Percentiles rank a stretch among this genome's conserved stretches.
Evolutionary conservation across 2,329 filamentous ascomycete species (phyloP).

Genomic region (Diplocarpon mali): DNA sequence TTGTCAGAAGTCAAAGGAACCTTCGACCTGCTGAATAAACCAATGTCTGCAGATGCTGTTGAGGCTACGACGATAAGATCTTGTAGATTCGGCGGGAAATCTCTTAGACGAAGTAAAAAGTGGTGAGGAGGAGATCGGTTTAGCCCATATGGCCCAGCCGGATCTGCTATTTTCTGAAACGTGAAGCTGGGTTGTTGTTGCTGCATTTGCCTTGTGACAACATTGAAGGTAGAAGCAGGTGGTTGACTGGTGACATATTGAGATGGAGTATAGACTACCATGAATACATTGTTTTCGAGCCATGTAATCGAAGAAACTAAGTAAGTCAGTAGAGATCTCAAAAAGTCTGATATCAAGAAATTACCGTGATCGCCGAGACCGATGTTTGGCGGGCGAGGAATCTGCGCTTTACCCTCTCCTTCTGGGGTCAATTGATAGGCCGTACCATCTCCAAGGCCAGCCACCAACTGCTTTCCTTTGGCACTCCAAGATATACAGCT

Average conservation of each 20-base stretch:
- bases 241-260: conserved; percentile 40
- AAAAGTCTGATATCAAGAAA: conserved; percentile 21
- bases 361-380: conserved; percentile 54
- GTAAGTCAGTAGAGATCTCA: conserved; percentile 21
- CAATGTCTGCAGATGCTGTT: conserved; percentile 68
- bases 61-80: conserved; percentile 77
- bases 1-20: conserved; percentile 51
- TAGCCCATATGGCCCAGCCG: conserved; percentile 60
- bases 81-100: conserved; percentile 69
- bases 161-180: conserved; percentile 64
- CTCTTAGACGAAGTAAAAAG: conserved; percentile 63
- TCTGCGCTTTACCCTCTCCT: conserved; percentile 63
- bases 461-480: conserved; percentile 84
- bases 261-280: conserved; percentile 65
- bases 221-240: conserved; percentile 62
- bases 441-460: conserved; percentile 71
- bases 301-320: conserved; percentile 71
- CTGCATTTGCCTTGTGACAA: conserved; percentile 53
- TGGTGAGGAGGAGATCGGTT: conserved; percentile 62
- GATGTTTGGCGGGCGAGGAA: conserved; percentile 65
- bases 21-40: conserved; percentile 65
- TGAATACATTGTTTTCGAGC: conserved; percentile 79
- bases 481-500: conserved; percentile 86
- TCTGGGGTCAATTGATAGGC: conserved; percentile 75
- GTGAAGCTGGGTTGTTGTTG: conserved; percentile 45